These are phyloP conservation scores for Hypoxylon sp. DNA, from an alignment of 2,329 filamentous ascomycete species.

Conservation along the genomic window DNA sequence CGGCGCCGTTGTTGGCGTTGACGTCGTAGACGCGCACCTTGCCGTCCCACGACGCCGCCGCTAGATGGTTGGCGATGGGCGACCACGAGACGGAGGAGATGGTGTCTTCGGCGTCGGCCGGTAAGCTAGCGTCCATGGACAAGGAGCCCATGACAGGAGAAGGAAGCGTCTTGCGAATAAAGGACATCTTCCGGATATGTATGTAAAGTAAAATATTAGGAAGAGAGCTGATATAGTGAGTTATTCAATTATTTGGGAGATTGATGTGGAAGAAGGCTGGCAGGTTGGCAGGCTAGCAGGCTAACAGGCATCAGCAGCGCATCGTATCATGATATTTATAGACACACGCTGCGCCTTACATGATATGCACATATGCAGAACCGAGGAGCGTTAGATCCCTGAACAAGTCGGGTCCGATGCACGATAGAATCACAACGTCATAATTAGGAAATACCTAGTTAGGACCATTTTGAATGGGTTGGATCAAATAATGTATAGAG, in stretches of 20 bases:
- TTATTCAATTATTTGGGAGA: background rate
- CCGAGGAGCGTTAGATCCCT: background rate
- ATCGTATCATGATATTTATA: slow-evolving; percentile 24
- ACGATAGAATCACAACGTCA: background rate
- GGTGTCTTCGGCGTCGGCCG: slow-evolving; percentile 54
- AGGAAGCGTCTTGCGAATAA: slow-evolving; percentile 9
- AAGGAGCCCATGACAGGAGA: slow-evolving; percentile 17
- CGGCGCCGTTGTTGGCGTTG: slow-evolving; percentile 40
- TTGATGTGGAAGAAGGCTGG: background rate
- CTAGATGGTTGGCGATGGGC: slow-evolving; percentile 53
- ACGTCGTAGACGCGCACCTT: slow-evolving; percentile 57
- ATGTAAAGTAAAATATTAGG: background rate
- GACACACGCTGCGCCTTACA: slow-evolving; percentile 1
- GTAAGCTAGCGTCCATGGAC: slow-evolving; percentile 48
- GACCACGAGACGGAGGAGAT: slow-evolving; percentile 58
- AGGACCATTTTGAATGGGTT: background rate
- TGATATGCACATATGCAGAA: slow-evolving; percentile 15
- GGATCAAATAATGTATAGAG: slow-evolving; percentile 3
- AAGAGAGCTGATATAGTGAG: slow-evolving; percentile 3
- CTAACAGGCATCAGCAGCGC: background rate
- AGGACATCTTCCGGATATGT: slow-evolving; percentile 14
- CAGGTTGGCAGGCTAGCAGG: background rate
- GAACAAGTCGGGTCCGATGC: background rate
- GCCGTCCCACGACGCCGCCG: slow-evolving; percentile 57
- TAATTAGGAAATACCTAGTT: too few relatives aligned